Conservation (phyloP, 2,329 filamentous ascomycete genomes). For the Emmonsiellopsis sp. region DNA sequence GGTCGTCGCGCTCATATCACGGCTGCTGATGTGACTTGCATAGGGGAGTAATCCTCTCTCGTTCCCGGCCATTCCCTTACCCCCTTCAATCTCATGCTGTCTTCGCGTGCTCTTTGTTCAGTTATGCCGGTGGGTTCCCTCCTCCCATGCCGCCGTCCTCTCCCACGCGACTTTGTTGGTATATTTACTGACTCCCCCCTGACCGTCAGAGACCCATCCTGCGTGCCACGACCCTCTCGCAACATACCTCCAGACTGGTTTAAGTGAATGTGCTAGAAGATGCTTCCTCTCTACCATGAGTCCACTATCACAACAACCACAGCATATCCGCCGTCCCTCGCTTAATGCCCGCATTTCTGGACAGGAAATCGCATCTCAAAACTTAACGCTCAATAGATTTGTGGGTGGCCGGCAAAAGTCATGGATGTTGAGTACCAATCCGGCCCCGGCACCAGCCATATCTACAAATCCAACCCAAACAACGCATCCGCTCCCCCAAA, state of each 20-base stretch:
- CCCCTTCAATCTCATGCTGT: too few species aligned
- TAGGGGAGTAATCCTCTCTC: too few species aligned
- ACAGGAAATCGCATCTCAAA: slow-evolving; percentile 16
- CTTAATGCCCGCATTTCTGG: not conserved
- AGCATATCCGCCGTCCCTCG: not conserved
- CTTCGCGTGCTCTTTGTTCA: too few species aligned
- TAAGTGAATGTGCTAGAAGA: not conserved
- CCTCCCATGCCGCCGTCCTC: too few species aligned
- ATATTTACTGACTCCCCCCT: not conserved
- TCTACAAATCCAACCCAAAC: slow-evolving; percentile 8
- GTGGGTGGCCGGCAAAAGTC: slow-evolving; percentile 27
- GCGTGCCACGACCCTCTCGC: not conserved
- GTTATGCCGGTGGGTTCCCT: too few species aligned
- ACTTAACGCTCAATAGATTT: slow-evolving; percentile 32
- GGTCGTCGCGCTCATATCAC: too few species aligned
- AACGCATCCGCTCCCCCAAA: slow-evolving; percentile 14
- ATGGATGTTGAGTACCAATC: slow-evolving; percentile 25
- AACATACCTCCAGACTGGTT: not conserved
- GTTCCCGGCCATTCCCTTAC: too few species aligned
- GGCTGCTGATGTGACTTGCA: too few species aligned
- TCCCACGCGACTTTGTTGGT: not conserved
- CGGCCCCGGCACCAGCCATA: not conserved
- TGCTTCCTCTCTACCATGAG: not conserved
- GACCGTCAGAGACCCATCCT: not conserved
- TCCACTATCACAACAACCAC: not conserved